Evolutionary conservation across 345 rosid species (phyloP), one percentile per base, ranked within the genome.

Genomic region (Excoecaria cochinchinensis): DNA sequence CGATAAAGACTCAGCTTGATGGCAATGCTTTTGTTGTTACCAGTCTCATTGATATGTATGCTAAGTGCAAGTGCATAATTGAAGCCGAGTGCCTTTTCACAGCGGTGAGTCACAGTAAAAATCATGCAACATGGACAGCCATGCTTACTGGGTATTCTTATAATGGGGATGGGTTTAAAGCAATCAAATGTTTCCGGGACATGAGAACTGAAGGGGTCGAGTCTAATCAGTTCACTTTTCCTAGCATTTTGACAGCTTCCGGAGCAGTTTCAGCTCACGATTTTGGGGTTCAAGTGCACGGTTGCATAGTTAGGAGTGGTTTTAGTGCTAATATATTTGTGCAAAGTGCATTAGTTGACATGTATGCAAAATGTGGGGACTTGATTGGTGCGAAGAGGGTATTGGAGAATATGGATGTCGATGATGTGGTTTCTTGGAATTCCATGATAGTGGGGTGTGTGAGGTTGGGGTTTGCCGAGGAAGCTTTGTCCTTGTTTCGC

Each of bases 311-410:
- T 52, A 89, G 81, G 88, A 85, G 81, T 76, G 98, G 97, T 74
- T 91, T 89, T 69, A 87, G 75, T 67, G 76, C 85, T 42, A 90
- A 90, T 80, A 76, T 80, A 53, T 95, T 76, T 84, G 97, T 91
- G 77, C 95, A 89, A 73, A 92, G 92, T 73, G 87, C 97, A 6
- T 75, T 91, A 83, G 85, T 95, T 69, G 93, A 87, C 62, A 95
- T 92, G 99, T 95, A 95, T 62, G 91, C 89, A 19, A 92, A 91
- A 84, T 88, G 94, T 83, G 74, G 89, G 74, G 88, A 88, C 79
- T 78, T 95, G 88, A 77, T 47, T 5, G 77, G 86, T 42, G 95
- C 96, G 36, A 86, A 83, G 86, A 85, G 12, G 9, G 51, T 88
- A 40, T 74, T 92, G 72, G 81, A 81, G 56, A 67, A 51, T 57